Evolutionary conservation across 148 eudicot species (phyloP), one percentile per base, ranked within the genome.

Genomic region (Rhododendron griersonianum): DNA sequence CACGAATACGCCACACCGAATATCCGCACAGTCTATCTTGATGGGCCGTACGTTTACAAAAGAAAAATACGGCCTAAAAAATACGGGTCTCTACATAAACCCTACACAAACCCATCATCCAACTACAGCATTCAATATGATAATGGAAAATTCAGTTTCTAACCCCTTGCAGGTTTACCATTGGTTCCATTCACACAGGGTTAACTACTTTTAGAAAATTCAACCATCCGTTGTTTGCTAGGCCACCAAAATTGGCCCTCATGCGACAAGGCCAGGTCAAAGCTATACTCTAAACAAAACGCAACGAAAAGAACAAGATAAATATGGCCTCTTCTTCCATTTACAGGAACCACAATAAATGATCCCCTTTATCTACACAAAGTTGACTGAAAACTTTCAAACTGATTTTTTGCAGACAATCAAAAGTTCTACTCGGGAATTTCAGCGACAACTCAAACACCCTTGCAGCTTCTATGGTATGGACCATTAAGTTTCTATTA

Each of bases 391-490:
- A n/a, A n/a, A 41, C 41, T 81, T 81, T 57, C 1, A 16, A 53
- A 61, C 81, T 55, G 69, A 25, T 21, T 35, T 82, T 73, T 89
- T 91, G 88, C 96, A 98, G 99, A 93, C 96, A 71, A 91, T 98
- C 87, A 98, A 95, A 87, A 95, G 99, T 90, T 90, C 95, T 55
- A 65, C 93, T 78, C 93, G 92, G 75, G 96, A 93, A 84, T 89
- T 84, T 85, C 86, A 91, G 87, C 91, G 95, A 90, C 81, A 92
- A 84, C 86, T 86, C 95, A 21, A 90, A 93, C 91, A 91, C 92
- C 84, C 96, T 98, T 87, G 88, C 95, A 81, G 95, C 98, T 87
- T 85, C 96, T 77, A 93, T 98, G 95, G 99, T 95, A 93, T 89
- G 92, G 63, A 84, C 71, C 75, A 41, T 83, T 19, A 48, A 79